Base-by-base conservation (phyloP, 805 yeast genomes). In the Candida maris region DNA sequence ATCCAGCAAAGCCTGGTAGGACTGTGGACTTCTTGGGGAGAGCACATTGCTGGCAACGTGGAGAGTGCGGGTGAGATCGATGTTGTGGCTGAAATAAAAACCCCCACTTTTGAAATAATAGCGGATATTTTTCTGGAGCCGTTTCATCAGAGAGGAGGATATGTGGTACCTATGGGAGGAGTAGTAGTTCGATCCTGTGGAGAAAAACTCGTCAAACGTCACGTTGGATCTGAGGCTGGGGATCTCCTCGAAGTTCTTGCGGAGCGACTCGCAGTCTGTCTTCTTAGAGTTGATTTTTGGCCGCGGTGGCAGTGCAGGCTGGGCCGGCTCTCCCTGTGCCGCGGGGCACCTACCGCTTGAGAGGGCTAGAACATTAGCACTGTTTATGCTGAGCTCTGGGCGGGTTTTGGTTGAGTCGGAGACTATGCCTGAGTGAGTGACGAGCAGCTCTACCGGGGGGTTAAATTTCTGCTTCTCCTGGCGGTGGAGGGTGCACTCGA, bases 321-420 rank as follows among this genome's bases (percentile, higher is more conserved):
- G n/a, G n/a, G n/a, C n/a, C n/a, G n/a, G n/a, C n/a, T n/a, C n/a
- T n/a, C n/a, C n/a, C n/a, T n/a, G n/a, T n/a, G n/a, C n/a, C n/a
- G n/a, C n/a, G n/a, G n/a, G n/a, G n/a, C n/a, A n/a, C n/a, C n/a
- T n/a, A n/a, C n/a, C n/a, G n/a, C n/a, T n/a, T n/a, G n/a, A n/a
- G 12, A 21, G 24, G 12, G 24, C 24, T 21, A 24, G 14, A 4
- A 41, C 22, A 19, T 43, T 45, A 27, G 35, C 39, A 27, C 34
- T 36, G 33, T 45, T 50, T 21, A 50, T n/a, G 13, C 48, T 35
- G 7, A 45, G 19, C 19, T 38, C 36, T 3, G 56, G 54, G 13
- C 35, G 38, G 2, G 52, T 37, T 26, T 52, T 52, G 27, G 39
- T 28, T 1, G 54, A 44, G 17, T 52, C 51, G 4, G 55, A 33